Evolutionary conservation across 768 basidiomycete species (phyloP).

Genomic region (Terana coerulea): DNA sequence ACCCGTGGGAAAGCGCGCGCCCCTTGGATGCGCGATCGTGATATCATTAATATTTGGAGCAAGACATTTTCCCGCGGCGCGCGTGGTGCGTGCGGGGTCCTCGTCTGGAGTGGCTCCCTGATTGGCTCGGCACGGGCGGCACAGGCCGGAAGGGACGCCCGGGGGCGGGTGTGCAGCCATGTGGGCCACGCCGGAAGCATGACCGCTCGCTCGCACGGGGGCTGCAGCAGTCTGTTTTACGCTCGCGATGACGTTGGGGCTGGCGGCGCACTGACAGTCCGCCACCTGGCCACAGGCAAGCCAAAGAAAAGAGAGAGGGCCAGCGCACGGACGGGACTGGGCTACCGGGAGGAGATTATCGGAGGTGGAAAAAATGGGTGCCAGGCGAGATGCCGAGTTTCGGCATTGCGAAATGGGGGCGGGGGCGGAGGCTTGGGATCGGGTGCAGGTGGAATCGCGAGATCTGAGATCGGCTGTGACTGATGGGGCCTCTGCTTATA

Average conservation of each 20-base stretch:
- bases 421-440: conserved; percentile 9
- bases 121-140: conserved; percentile 6
- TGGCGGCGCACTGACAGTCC: background rate
- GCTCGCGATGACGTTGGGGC: background rate
- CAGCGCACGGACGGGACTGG: background rate
- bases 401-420: conserved; percentile 9
- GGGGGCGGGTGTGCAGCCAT: conserved; percentile 6
- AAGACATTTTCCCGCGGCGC: background rate
- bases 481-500: no score
- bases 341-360: background rate
- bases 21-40: background rate
- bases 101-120: background rate
- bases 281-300: background rate
- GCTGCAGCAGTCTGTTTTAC: background rate
- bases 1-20: background rate
- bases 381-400: conserved; percentile 1
- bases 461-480: conserved; percentile 3
- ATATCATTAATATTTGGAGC: conserved; percentile 6
- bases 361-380: background rate
- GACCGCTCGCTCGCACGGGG: no score
- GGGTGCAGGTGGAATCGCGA: conserved; percentile 8
- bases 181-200: background rate
- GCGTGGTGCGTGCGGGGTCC: conserved; percentile 2
- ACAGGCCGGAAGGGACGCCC: background rate
- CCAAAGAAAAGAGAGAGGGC: background rate